phyloP scores from a whole-genome alignment of 2,329 filamentous ascomycete genomes.

The Colletotrichum destructivum region DNA sequence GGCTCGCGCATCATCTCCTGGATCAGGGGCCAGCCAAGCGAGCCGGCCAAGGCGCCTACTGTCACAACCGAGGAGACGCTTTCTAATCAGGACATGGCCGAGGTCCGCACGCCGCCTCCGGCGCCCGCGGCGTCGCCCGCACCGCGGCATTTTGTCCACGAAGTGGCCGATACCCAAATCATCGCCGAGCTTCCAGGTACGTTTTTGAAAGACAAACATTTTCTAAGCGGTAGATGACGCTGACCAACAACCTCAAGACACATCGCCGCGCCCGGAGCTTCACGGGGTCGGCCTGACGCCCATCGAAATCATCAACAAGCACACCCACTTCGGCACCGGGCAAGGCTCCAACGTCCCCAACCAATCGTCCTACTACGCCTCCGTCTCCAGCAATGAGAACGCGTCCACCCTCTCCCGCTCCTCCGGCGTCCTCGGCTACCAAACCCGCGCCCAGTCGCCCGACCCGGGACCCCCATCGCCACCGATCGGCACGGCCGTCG shows the following conservation, averaged over 20 bases:
- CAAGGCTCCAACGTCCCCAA: constrained; percentile 47
- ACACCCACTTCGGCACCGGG: constrained; percentile 49
- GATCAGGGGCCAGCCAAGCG: constrained; percentile 62
- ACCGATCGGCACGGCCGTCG: constrained; percentile 21
- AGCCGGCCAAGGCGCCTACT: constrained; percentile 60
- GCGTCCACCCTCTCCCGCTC: constrained; percentile 42
- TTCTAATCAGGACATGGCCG: constrained; percentile 57
- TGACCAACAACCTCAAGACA: constrained; percentile 51
- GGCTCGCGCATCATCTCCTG: constrained; percentile 66
- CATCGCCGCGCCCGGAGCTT: constrained; percentile 61
- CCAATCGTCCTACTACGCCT: constrained; percentile 49
- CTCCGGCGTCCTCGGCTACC: constrained; percentile 32
- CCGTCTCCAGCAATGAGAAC: constrained; percentile 43
- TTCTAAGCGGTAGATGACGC: no score
- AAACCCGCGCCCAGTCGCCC: constrained; percentile 36
- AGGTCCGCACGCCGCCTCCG: constrained; percentile 45
- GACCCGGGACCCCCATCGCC: constrained; percentile 27
- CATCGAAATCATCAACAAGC: constrained; percentile 56
- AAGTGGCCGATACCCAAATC: constrained; percentile 62
- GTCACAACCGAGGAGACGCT: constrained; percentile 61
- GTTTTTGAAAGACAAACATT: constrained; percentile 25
- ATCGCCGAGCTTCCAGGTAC: constrained; percentile 65
- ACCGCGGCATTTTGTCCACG: constrained; percentile 45
- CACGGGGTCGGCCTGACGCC: constrained; percentile 59
- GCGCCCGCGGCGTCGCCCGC: constrained; percentile 41